phyloP scores from a whole-genome alignment of 345 rosid species.

The Erodium maritimum region DNA sequence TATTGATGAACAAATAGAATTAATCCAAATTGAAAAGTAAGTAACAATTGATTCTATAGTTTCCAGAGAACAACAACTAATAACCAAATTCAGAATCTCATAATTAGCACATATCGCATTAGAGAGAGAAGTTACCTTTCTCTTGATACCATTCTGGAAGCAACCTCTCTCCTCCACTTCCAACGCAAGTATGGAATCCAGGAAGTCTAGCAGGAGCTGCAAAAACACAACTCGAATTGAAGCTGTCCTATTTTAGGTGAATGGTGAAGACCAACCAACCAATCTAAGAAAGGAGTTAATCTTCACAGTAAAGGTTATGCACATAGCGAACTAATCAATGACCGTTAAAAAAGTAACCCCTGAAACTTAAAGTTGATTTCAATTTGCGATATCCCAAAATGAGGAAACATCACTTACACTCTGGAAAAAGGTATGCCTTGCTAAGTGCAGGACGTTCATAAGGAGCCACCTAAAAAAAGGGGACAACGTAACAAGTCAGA shows the following conservation, averaged over 20 bases:
- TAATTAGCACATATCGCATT: too few species aligned
- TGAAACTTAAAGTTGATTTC: background rate
- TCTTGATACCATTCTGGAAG: slow-evolving; percentile 85
- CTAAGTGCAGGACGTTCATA: slow-evolving; percentile 97
- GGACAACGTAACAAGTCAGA: slow-evolving; percentile 2
- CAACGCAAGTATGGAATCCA: slow-evolving; percentile 92
- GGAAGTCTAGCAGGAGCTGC: slow-evolving; percentile 97
- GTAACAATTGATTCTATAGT: background rate
- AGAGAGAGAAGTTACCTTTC: slow-evolving; percentile 37
- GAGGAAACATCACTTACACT: slow-evolving; percentile 32
- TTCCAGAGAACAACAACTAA: too few species aligned
- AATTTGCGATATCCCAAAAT: background rate
- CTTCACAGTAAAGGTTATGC: background rate
- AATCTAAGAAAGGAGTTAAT: background rate
- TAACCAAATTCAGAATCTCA: background rate
- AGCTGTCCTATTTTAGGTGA: background rate
- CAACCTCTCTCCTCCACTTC: slow-evolving; percentile 90
- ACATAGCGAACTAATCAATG: background rate
- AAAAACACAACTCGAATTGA: background rate
- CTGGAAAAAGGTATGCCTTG: slow-evolving; percentile 87
- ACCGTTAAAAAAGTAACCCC: background rate
- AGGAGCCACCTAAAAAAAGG: slow-evolving; percentile 70
- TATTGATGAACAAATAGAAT: background rate
- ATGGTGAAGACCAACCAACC: slow-evolving; percentile 2
- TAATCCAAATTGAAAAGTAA: background rate